Evolutionary conservation across 495 filamentous ascomycete genomes (phyloP), one percentile per base, ranked within the genome.

Genomic region (Evansstolkia leycettana): DNA sequence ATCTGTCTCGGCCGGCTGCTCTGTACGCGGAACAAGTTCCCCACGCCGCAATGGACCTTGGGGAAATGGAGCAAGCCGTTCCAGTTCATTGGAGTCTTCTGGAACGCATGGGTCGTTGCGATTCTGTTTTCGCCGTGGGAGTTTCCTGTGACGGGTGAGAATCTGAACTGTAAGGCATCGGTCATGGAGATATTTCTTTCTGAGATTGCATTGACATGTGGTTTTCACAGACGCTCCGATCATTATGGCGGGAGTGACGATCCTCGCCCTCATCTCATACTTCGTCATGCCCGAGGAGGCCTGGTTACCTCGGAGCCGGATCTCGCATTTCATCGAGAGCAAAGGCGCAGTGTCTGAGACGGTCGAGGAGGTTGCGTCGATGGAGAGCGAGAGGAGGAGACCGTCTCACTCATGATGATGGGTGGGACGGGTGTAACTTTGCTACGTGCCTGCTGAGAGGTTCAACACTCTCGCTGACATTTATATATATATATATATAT

Each of bases 21-120:
- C 30, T 60, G 66, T 28, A 73, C 69, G 1, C 62, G 58, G 0
- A 52, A 60, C 1, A 55, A 53, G 7, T 67, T 67, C 40, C 64
- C 64, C 15, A 67, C 55, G 39, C 64, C 64, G 6, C 33, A 51
- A 17, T 67, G 64, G 64, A 67, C 58, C 36, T 45, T 67, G 5
- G 64, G 64, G 1, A 42, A 50, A 0, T 52, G 45, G 48, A 65
- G 60, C 42, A 62, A 62, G 50, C 64, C 64, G 14, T 67, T 69
- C 43, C 63, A 67, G 46, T 42, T 69, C 17, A 62, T 67, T 17
- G 55, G 57, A 12, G 62, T 69, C 1, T 58, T 67, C 38, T 69
- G 64, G 63, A 69, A 69, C 37, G 63, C 54, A 5, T 69, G 64
- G 63, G 63, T 69, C 11, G 65, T 67, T 18, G 65, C 65, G 2